These are phyloP conservation scores for Allium cepa DNA, from an alignment of 106 monocot species.

Conservation along the genomic window DNA sequence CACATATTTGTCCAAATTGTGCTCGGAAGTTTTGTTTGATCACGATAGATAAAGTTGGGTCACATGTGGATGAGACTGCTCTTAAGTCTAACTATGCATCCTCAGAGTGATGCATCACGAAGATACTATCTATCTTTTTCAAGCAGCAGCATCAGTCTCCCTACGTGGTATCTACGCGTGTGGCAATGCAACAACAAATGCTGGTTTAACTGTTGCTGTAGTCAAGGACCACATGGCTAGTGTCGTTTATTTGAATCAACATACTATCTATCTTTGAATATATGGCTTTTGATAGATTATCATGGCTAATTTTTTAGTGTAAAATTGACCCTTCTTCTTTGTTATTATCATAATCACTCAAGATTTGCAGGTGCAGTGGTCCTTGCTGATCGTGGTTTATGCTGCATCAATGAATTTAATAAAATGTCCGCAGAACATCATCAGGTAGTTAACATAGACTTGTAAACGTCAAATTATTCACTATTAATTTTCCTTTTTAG, in stretches of 20 bases:
- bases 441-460: conserved; percentile 41
- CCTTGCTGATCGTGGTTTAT: conserved; percentile 92
- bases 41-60: conserved; percentile 75
- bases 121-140: conserved; percentile 81
- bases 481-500: too few relatives aligned
- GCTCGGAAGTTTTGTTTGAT: conserved; percentile 41
- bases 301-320: too few relatives aligned
- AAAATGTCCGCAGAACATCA: conserved; percentile 98
- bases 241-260: too few relatives aligned
- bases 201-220: conserved; percentile 97
- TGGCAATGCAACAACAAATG: conserved; percentile 97
- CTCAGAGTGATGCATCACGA: conserved; percentile 52
- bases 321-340: too few relatives aligned
- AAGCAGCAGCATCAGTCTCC: conserved; percentile 89
- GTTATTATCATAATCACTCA: neutral
- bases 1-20: conserved; percentile 50
- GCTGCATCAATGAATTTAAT: conserved; percentile 98
- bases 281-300: too few relatives aligned
- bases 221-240: conserved; percentile 94
- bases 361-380: conserved; percentile 87
- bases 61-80: conserved; percentile 86
- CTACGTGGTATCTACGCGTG: conserved; percentile 97
- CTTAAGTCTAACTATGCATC: conserved; percentile 59
- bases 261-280: too few relatives aligned
- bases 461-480: neutral